Conservation (phyloP, 208 protist genomes). For the Crithidia sp. region DNA sequence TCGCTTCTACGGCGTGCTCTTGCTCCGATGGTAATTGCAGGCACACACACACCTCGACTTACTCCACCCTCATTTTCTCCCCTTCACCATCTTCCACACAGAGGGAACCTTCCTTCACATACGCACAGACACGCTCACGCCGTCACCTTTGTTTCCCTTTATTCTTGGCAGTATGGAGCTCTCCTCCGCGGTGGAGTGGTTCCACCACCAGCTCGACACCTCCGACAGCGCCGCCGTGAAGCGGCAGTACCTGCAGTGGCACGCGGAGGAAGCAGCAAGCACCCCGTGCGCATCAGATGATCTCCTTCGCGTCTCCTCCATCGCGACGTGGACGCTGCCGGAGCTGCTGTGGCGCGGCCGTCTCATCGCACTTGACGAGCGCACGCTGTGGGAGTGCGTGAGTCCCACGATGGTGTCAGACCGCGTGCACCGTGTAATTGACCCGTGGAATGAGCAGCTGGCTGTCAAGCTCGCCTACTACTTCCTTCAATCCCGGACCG, state of each 20-base stretch:
- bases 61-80: too few species aligned
- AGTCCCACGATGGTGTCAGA: constrained; percentile 29
- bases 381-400: constrained; percentile 79
- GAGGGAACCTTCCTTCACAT: too few species aligned
- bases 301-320: too few species aligned
- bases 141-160: background rate
- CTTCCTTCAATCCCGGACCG: constrained; percentile 32
- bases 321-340: constrained; percentile 23
- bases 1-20: too few species aligned
- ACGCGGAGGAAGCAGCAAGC: constrained; percentile 15
- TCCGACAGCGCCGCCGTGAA: constrained; percentile 67
- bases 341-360: constrained; percentile 50
- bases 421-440: constrained; percentile 35
- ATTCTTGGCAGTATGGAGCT: background rate
- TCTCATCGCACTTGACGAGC: constrained; percentile 68
- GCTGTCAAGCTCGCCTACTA: constrained; percentile 72
- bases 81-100: too few species aligned
- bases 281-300: too few species aligned
- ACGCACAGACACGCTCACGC: too few species aligned
- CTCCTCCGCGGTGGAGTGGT: constrained; percentile 32
- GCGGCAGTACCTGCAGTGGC: constrained; percentile 49
- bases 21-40: too few species aligned
- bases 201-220: constrained; percentile 41
- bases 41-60: too few species aligned
- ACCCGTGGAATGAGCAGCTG: constrained; percentile 87